These are phyloP conservation scores for Clonostachys rhizophaga DNA, from an alignment of 2,329 filamentous ascomycete species.

Conservation along the genomic window DNA sequence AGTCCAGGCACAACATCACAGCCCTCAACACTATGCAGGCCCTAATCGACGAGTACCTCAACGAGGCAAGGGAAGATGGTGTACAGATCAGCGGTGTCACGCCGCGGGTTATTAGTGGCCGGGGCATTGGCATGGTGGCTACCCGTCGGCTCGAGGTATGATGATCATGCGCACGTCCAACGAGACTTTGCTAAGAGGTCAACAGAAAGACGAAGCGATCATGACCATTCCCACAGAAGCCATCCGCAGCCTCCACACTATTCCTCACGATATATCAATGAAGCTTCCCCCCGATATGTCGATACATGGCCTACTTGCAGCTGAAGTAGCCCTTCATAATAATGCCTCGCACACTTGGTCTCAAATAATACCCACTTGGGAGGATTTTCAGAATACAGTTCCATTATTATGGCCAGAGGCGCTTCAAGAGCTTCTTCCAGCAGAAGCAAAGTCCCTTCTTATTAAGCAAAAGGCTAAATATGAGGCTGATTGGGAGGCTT, in stretches of 20 bases:
- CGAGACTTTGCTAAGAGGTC: background rate
- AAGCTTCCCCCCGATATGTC: conserved; percentile 50
- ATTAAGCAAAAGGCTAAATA: conserved; percentile 43
- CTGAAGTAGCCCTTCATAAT: conserved; percentile 55
- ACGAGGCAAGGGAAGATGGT: conserved; percentile 1
- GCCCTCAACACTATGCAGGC: too few relatives aligned
- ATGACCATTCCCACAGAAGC: conserved; percentile 60
- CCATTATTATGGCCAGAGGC: conserved; percentile 39
- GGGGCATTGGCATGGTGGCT: conserved; percentile 71
- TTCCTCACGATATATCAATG: conserved; percentile 47
- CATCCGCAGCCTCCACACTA: conserved; percentile 59
- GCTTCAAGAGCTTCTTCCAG: conserved; percentile 42
- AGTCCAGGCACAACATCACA: too few relatives aligned
- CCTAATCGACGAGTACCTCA: background rate
- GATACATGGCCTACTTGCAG: conserved; percentile 69
- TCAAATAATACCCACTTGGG: conserved; percentile 58
- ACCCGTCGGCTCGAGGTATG: conserved; percentile 55
- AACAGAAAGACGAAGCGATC: conserved; percentile 46
- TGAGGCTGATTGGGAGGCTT: conserved; percentile 28
- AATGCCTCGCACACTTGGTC: conserved; percentile 50
- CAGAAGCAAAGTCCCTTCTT: conserved; percentile 37
- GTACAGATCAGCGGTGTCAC: conserved; percentile 53
- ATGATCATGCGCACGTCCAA: background rate
- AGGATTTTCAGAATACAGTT: conserved; percentile 46
- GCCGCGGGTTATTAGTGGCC: conserved; percentile 59